Evolutionary conservation across 2,329 filamentous ascomycete species (phyloP).

Genomic region (Aurifilum marmelostoma): DNA sequence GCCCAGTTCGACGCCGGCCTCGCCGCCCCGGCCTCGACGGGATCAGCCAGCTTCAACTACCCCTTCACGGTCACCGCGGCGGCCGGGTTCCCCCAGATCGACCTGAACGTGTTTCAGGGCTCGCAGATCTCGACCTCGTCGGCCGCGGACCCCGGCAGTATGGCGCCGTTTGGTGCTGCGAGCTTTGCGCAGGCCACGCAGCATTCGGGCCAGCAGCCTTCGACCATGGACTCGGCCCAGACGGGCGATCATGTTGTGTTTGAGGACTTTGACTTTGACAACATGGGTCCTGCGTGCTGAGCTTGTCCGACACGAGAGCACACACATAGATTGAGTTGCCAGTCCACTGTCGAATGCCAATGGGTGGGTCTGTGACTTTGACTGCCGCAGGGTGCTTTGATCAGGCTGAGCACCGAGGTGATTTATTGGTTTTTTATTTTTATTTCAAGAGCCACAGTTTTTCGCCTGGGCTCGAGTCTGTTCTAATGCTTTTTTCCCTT

Average conservation of each 20-base stretch:
- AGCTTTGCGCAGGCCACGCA: conserved; percentile 28
- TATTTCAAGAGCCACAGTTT: not conserved
- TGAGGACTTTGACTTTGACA: conserved; percentile 24
- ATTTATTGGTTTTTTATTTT: too few species aligned
- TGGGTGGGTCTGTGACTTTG: not conserved
- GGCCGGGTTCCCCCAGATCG: conserved; percentile 29
- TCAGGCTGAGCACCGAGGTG: not conserved
- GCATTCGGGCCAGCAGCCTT: conserved; percentile 15
- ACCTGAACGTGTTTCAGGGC: conserved; percentile 33
- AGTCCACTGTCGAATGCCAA: not conserved
- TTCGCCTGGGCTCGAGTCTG: not conserved
- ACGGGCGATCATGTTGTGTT: conserved; percentile 12
- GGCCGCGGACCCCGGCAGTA: conserved; percentile 29
- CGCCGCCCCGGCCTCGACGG: conserved; percentile 31
- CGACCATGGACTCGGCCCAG: conserved; percentile 8
- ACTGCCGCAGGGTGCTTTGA: not conserved
- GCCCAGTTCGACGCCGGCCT: conserved; percentile 20
- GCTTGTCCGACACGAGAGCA: too few species aligned
- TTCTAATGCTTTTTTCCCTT: not conserved
- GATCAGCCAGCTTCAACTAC: conserved; percentile 35
- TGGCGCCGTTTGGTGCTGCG: conserved; percentile 31
- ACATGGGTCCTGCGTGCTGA: conserved; percentile 11
- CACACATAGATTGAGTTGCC: too few species aligned
- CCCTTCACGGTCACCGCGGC: conserved; percentile 16
- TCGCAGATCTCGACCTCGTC: conserved; percentile 34